A percentile compares a stretch with the other conserved stretches of the same genome.
These are phyloP conservation scores for Monilinia fructicola DNA, from an alignment of 2,329 filamentous ascomycete species.

Conservation along the genomic window DNA sequence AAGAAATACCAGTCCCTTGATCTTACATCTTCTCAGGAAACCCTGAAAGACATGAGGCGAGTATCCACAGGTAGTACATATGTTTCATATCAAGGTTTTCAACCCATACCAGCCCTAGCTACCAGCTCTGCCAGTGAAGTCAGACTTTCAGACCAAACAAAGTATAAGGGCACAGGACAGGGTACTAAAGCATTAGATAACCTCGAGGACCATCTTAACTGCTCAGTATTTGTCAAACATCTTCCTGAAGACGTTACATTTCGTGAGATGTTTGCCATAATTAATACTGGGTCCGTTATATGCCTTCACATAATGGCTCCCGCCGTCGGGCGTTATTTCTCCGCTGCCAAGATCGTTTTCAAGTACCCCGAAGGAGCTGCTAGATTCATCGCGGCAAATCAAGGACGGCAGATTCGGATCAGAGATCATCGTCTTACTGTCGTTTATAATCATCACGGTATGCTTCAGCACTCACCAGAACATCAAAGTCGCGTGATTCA, in stretches of 20 bases:
- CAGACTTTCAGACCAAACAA: background rate
- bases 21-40: background rate
- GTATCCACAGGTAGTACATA: background rate
- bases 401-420: background rate
- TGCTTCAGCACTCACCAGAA: background rate
- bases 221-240: background rate
- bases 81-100: fast-evolving
- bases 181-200: background rate
- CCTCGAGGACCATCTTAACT: background rate
- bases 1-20: background rate
- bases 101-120: fast-evolving
- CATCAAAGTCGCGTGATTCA: background rate
- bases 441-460: background rate
- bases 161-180: background rate
- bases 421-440: background rate
- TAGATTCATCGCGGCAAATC: background rate
- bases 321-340: background rate
- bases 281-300: background rate
- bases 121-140: fast-evolving
- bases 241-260: background rate
- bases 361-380: conserved; percentile 1
- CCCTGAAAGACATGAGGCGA: too few relatives aligned
- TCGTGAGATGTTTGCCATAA: background rate
- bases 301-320: background rate
- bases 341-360: background rate